Evolutionary conservation across 148 eudicot species (phyloP).

Genomic region (Silene uniflora): DNA sequence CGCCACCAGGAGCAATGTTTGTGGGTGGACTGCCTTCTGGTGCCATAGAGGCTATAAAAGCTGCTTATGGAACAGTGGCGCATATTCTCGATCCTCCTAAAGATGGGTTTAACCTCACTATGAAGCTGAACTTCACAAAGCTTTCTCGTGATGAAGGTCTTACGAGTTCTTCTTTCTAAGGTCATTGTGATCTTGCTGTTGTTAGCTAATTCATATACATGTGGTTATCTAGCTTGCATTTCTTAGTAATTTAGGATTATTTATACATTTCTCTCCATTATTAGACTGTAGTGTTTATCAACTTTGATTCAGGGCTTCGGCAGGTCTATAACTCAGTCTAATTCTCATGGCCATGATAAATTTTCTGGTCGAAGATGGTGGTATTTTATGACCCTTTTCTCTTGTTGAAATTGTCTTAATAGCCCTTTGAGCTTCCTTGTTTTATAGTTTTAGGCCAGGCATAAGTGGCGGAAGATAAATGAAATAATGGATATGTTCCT

Average conservation of each 20-base stretch:
- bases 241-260: background rate
- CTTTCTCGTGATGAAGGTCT: conserved; percentile 97
- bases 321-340: background rate
- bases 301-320: background rate
- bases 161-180: conserved; percentile 59
- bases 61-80: conserved; percentile 61
- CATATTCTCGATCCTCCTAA: conserved; percentile 97
- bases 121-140: conserved; percentile 86
- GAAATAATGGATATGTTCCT: too few species aligned
- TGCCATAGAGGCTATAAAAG: conserved; percentile 92
- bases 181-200: conserved; percentile 52
- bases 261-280: background rate
- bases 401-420: background rate
- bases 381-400: background rate
- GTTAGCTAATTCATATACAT: conserved; percentile 25
- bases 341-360: background rate
- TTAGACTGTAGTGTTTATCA: background rate
- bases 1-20: conserved; percentile 82
- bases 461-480: too few species aligned
- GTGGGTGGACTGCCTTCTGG: conserved; percentile 83
- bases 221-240: conserved; percentile 9
- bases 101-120: conserved; percentile 90
- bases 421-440: too few species aligned
- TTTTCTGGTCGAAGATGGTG: background rate
- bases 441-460: too few species aligned